Evolutionary conservation across 108 stramenopile genomes (phyloP), one percentile per base, ranked within the genome.

Genomic region (Cyclotella baltica): DNA sequence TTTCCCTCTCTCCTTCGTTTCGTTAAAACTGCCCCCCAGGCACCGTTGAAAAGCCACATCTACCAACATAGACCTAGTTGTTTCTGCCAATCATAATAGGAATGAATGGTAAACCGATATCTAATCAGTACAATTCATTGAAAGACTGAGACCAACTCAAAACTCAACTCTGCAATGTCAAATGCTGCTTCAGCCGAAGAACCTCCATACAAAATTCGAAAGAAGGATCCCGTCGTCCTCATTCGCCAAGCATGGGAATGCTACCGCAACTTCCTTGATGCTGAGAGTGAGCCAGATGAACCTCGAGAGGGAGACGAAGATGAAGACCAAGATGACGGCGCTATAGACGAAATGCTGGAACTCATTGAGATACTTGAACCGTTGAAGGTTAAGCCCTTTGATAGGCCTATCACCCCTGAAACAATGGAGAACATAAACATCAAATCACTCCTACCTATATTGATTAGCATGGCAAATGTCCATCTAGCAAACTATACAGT

Each of bases 261-360:
- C 58, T 92, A 88, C 65, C 65, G 86, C 9, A 85, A 86, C 22
- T 92, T 69, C 70, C 28, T 89, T n/a, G 90, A 89, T 69, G 84
- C 88, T 2, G 48, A 50, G 5, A 22, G 46, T 6, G 15, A 43
- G 0, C 15, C 29, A 4, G 62, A 37, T 22, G 64, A 27, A 11
- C 31, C 38, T 11, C 31, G 5, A 25, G 40, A 53, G 15, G 43
- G 31, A 1, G 62, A 64, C 2, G 63, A 48, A 6, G 55, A 75
- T 19, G 77, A 71, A 58, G 61, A 61, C 19, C 16, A 56, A 22
- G 50, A 77, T 4, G 31, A 61, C 3, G 70, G 57, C 25, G 63
- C 63, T 47, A 70, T 85, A 40, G 92, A 90, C 58, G 90, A 93
- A 59, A 51, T 91, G 46, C 64, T 88, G 10, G 89, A 94, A 77